A percentile compares a stretch with the other conserved stretches of the same genome.
Conservation (phyloP, 2,329 filamentous ascomycete species). For the Sporothrix brunneoviolacea region DNA sequence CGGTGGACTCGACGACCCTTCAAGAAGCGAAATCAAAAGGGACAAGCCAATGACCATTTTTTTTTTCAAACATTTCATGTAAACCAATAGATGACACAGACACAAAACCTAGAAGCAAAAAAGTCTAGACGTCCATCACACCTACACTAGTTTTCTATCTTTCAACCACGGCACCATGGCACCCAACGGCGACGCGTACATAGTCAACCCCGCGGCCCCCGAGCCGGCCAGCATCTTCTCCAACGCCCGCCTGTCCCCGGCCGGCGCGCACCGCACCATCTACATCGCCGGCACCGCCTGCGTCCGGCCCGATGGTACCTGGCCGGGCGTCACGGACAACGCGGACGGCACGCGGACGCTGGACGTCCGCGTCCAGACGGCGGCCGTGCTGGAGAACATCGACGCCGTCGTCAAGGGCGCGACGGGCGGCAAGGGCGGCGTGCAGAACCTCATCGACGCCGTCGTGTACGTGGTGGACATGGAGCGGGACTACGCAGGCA, state of each 20-base stretch:
- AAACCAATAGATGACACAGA: too few relatives aligned
- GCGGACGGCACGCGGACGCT: conserved; percentile 28
- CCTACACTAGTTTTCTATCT: background rate
- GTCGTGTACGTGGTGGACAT: conserved; percentile 36
- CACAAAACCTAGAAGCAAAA: too few relatives aligned
- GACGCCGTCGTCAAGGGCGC: conserved; percentile 32
- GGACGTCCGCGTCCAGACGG: conserved; percentile 33
- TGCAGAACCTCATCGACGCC: conserved; percentile 33
- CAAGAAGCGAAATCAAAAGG: too few relatives aligned
- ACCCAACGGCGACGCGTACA: conserved; percentile 29
- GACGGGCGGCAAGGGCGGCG: conserved; percentile 28
- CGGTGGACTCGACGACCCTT: too few relatives aligned
- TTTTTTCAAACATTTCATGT: too few relatives aligned
- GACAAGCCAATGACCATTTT: background rate
- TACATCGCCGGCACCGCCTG: conserved; percentile 35
- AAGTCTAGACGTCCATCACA: background rate
- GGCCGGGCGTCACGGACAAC: conserved; percentile 30
- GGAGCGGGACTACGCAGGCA: conserved; percentile 34
- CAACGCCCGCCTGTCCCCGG: conserved; percentile 30
- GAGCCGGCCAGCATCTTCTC: conserved; percentile 26
- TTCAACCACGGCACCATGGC: too few relatives aligned
- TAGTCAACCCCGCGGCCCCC: conserved; percentile 26
- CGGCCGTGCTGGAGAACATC: conserved; percentile 31
- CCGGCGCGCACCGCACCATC: conserved; percentile 28
- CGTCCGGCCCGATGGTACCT: conserved; percentile 28